Conservation (phyloP, 306 rosid species). For the Ormosia semicastrata region DNA sequence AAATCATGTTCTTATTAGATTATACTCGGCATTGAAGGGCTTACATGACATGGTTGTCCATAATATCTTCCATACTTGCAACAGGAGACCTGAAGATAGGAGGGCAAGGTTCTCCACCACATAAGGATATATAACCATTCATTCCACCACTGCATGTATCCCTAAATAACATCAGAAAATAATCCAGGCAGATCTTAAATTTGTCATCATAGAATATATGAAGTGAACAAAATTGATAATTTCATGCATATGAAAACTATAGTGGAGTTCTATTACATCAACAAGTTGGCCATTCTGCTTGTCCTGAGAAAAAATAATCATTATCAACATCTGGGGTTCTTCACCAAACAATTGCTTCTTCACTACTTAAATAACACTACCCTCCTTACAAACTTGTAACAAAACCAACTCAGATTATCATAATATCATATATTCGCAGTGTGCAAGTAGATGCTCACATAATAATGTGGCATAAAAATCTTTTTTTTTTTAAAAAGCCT, state of each 20-base stretch:
- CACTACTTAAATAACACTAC: neutral
- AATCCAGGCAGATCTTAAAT: conserved; percentile 37
- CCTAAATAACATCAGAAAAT: conserved; percentile 73
- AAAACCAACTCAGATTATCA: neutral
- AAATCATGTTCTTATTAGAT: neutral
- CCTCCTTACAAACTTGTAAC: neutral
- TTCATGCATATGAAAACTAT: conserved; percentile 2
- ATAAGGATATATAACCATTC: conserved; percentile 91
- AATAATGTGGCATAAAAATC: neutral
- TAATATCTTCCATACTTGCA: conserved; percentile 78
- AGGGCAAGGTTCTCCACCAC: conserved; percentile 94
- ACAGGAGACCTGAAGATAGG: conserved; percentile 95
- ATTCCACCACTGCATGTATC: conserved; percentile 94
- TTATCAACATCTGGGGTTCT: conserved; percentile 32
- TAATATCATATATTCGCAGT: neutral
- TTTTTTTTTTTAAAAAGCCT: too few relatives aligned
- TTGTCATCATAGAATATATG: neutral
- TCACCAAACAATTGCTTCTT: conserved; percentile 39
- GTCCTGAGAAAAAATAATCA: conserved; percentile 14
- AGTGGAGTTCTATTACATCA: neutral
- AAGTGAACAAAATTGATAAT: neutral
- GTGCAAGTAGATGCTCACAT: neutral
- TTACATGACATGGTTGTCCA: conserved; percentile 96
- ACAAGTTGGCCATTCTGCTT: neutral
- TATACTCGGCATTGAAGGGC: conserved; percentile 23